Evolutionary conservation across 805 yeast species (phyloP), one percentile per base, ranked within the genome.

Genomic region (Ogataea methanolica): DNA sequence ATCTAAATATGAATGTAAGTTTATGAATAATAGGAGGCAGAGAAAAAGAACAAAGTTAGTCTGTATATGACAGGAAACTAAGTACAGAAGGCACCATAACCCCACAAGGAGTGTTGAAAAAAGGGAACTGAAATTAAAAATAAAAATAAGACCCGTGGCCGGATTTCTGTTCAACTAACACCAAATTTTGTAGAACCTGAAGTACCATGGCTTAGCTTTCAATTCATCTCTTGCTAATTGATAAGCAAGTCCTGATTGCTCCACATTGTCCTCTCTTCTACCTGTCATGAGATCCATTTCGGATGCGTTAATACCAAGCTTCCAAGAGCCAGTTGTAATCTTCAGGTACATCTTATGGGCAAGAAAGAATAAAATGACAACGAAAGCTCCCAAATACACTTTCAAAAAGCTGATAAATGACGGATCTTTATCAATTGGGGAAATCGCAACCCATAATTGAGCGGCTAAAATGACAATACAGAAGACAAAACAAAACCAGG

Each of bases 391-490:
- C 46, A 78, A 58, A 54, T 72, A 75, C 36, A 70, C 66, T 53
- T 69, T 68, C 57, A 78, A 74, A 60, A 76, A 76, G 21, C 51
- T 59, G 39, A 62, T 58, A 9, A 70, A 69, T 6, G 58, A 47
- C 41, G 65, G 62, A 36, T 71, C 57, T 16, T 48, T 48, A 1
- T 46, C 58, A 6, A 67, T 66, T 48, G 81, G 80, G 53, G 62
- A 71, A 23, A 74, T 52, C 0, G 80, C 75, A 31, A 75, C 62
- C 79, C 78, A 75, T 49, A 75, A 66, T 62, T 76, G 80, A 9
- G 74, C 70, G 37, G 63, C 58, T 12, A 76, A 58, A 47, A 76
- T 70, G 15, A 69, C 42, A 9, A 67, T 38, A 42, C 71, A 61
- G 36, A 75, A 54, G 5, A 60, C 43, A 14, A 63, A 49, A n/a